These are phyloP conservation scores for Ambrosiella xylebori DNA, from an alignment of 2,329 filamentous ascomycete genomes.

Conservation along the genomic window DNA sequence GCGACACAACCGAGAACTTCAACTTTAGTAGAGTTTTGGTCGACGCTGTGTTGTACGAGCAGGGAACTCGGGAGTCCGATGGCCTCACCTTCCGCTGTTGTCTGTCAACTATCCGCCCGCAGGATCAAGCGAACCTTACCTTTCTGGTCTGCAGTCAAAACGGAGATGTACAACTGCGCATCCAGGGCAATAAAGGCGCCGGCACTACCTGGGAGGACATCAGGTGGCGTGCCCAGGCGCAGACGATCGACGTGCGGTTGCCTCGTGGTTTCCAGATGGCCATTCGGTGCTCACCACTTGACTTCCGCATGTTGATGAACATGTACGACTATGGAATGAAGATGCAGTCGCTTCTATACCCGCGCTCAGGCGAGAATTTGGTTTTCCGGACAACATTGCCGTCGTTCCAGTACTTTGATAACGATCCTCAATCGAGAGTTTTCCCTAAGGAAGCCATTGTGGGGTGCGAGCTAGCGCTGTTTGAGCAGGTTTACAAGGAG, in stretches of 20 bases:
- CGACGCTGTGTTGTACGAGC: conserved; percentile 57
- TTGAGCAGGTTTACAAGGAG: conserved; percentile 52
- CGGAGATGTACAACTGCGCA: conserved; percentile 54
- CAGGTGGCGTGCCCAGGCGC: conserved; percentile 54
- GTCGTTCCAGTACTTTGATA: conserved; percentile 67
- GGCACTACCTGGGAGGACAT: conserved; percentile 70
- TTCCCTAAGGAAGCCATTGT: conserved; percentile 62
- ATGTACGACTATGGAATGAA: conserved; percentile 74
- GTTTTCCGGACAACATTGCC: conserved; percentile 53
- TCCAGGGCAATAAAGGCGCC: conserved; percentile 49
- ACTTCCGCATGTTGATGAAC: conserved; percentile 63
- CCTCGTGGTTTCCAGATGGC: conserved; percentile 60
- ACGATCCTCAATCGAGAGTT: conserved; percentile 45
- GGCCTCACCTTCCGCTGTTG: conserved; percentile 55
- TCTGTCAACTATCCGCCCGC: conserved; percentile 55
- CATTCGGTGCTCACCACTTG: conserved; percentile 54
- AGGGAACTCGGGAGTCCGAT: conserved; percentile 45
- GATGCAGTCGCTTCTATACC: conserved; percentile 53
- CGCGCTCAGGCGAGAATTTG: conserved; percentile 50
- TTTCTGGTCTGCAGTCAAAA: conserved; percentile 67
- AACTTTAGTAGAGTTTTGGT: conserved; percentile 65
- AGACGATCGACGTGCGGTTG: conserved; percentile 49
- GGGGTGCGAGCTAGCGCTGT: conserved; percentile 56
- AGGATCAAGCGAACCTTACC: conserved; percentile 50
- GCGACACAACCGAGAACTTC: conserved; percentile 58